Percentiles rank a stretch among this genome's conserved stretches.
phyloP scores from a whole-genome alignment of 1,284 basidiomycete species.

The Grifola frondosa region DNA sequence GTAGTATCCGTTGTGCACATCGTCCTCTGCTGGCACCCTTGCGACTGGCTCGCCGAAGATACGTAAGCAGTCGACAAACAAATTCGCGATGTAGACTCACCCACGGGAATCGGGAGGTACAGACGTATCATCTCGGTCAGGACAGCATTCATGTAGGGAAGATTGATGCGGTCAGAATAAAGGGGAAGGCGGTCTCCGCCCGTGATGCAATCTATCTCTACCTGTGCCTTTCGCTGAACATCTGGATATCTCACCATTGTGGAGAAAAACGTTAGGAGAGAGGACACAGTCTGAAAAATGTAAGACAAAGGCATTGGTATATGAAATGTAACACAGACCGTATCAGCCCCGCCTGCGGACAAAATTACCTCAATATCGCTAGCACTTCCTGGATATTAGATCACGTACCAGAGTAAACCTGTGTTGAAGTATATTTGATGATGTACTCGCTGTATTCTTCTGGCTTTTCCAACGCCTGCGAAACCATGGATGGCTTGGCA shows the following conservation, averaged over 20 bases:
- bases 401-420: not conserved
- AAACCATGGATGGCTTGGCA: not conserved
- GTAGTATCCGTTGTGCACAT: not conserved
- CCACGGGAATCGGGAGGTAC: not conserved
- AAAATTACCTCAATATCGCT: not conserved
- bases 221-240: constrained; percentile 1
- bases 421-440: not conserved
- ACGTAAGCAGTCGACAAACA: not conserved
- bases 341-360: constrained; percentile 3
- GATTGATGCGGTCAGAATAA: not conserved
- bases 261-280: not conserved
- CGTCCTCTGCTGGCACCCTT: not conserved
- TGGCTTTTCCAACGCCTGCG: not conserved
- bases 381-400: not conserved
- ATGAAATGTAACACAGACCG: not conserved
- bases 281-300: constrained; percentile 1
- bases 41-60: not conserved
- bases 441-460: not conserved
- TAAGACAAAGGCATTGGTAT: not conserved
- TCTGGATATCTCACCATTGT: constrained; percentile 4
- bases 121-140: not conserved
- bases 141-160: constrained; percentile 3
- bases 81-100: too few relatives aligned
- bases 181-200: constrained; percentile 1
- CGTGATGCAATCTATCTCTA: constrained; percentile 3